phyloP scores from a whole-genome alignment of 306 rosid genomes.

The Quercus aquifolioides region DNA sequence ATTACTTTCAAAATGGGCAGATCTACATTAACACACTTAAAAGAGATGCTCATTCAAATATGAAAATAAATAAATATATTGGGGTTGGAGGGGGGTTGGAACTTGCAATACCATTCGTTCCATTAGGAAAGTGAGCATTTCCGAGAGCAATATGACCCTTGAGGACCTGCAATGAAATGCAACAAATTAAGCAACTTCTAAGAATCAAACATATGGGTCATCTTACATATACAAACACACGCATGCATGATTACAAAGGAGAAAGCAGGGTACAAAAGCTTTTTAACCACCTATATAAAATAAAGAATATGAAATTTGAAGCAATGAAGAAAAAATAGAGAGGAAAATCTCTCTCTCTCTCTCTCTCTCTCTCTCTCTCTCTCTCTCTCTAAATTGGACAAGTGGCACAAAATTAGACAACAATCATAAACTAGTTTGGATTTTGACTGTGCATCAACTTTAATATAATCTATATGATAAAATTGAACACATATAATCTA shows the following conservation, averaged over 20 bases:
- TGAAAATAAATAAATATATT: conserved; percentile 10
- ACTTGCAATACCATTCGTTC: conserved; percentile 68
- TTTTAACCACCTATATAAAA: neutral
- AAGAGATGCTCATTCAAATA: neutral
- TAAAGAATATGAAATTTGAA: too few relatives aligned
- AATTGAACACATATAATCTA: too few relatives aligned
- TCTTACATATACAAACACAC: neutral
- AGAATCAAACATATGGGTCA: neutral
- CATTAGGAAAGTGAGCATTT: conserved; percentile 91
- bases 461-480: too few relatives aligned
- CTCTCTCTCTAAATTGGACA: too few relatives aligned
- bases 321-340: neutral
- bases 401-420: too few relatives aligned
- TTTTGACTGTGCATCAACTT: too few relatives aligned
- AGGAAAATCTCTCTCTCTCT: neutral
- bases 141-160: conserved; percentile 94
- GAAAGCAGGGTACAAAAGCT: neutral
- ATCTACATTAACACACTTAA: neutral
- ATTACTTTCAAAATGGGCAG: neutral
- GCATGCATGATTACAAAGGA: neutral
- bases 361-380: too few relatives aligned
- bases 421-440: too few relatives aligned
- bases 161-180: conserved; percentile 62
- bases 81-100: neutral
- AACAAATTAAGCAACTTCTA: conserved; percentile 25